These are phyloP conservation scores for Malania oleifera DNA, from an alignment of 164 flowering plant genomes.

Conservation along the genomic window DNA sequence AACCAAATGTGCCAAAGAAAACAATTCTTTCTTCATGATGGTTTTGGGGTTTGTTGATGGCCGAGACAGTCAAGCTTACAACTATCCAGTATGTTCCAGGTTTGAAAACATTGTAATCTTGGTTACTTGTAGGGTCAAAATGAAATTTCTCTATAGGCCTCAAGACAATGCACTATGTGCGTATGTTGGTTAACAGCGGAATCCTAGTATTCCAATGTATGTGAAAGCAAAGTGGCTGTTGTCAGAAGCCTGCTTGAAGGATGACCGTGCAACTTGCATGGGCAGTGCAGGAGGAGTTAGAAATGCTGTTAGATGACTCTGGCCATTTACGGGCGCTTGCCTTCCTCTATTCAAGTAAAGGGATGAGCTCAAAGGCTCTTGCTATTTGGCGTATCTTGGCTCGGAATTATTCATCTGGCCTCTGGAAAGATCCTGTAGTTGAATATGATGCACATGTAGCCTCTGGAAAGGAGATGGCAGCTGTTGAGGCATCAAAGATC, in stretches of 20 bases:
- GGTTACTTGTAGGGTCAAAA: constrained; percentile 11
- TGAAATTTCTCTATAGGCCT: constrained; percentile 26
- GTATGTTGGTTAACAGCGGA: constrained; percentile 41
- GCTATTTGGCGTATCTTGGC: constrained; percentile 79
- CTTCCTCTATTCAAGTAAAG: constrained; percentile 85
- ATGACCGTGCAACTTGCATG: constrained; percentile 68
- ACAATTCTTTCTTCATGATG: background rate
- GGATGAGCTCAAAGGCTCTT: constrained; percentile 77
- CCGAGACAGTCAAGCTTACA: constrained; percentile 2
- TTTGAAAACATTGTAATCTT: constrained; percentile 13
- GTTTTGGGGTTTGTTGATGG: background rate
- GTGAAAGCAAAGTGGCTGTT: constrained; percentile 40
- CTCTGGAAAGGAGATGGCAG: constrained; percentile 63
- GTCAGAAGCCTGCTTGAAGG: constrained; percentile 62
- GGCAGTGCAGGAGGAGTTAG: constrained; percentile 98
- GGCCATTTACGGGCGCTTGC: constrained; percentile 94
- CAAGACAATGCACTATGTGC: constrained; percentile 37
- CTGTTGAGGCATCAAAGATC: constrained; percentile 81
- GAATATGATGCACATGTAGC: constrained; percentile 21
- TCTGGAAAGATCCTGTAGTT: constrained; percentile 43
- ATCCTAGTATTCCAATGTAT: constrained; percentile 51
- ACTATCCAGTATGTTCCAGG: constrained; percentile 1
- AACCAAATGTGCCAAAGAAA: background rate
- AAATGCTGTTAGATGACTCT: constrained; percentile 77
- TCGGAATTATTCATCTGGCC: constrained; percentile 56